These are phyloP conservation scores for Dactylis glomerata DNA, from an alignment of 176 grass and related monocot genomes.

Conservation along the genomic window DNA sequence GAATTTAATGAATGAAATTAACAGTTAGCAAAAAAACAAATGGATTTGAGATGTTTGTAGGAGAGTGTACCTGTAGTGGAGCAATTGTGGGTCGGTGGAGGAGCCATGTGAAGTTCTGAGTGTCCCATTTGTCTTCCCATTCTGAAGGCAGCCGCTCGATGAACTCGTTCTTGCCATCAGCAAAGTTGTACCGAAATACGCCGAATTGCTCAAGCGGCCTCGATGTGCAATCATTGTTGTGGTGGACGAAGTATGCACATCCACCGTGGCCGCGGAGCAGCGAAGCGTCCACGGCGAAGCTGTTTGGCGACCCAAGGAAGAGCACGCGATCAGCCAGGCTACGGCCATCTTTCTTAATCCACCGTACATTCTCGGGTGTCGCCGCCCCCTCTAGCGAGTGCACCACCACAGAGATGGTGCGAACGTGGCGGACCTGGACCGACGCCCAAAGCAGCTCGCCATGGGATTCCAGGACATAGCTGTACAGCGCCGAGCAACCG, in stretches of 20 bases:
- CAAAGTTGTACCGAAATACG: neutral
- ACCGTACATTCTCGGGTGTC: neutral
- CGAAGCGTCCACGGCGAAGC: neutral
- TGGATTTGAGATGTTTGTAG: no score
- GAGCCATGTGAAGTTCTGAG: no score
- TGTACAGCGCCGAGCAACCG: no score
- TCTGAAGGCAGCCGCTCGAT: neutral
- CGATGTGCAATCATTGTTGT: neutral
- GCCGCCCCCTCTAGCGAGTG: neutral
- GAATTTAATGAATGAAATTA: no score
- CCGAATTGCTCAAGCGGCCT: no score
- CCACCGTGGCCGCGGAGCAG: neutral
- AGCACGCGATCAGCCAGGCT: neutral
- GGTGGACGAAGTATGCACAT: neutral
- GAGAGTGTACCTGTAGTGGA: no score
- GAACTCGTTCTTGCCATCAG: neutral
- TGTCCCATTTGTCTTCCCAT: neutral
- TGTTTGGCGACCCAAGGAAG: neutral
- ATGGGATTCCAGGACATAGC: no score
- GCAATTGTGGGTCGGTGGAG: no score
- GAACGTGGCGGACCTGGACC: neutral
- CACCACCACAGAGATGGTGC: neutral
- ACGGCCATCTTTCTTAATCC: neutral
- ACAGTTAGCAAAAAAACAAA: no score
- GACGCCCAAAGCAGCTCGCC: no score